Percentiles rank a stretch among this genome's conserved stretches.
phyloP scores from a whole-genome alignment of 352 stramenopile genomes.

The Paralagenidium karlingii region DNA sequence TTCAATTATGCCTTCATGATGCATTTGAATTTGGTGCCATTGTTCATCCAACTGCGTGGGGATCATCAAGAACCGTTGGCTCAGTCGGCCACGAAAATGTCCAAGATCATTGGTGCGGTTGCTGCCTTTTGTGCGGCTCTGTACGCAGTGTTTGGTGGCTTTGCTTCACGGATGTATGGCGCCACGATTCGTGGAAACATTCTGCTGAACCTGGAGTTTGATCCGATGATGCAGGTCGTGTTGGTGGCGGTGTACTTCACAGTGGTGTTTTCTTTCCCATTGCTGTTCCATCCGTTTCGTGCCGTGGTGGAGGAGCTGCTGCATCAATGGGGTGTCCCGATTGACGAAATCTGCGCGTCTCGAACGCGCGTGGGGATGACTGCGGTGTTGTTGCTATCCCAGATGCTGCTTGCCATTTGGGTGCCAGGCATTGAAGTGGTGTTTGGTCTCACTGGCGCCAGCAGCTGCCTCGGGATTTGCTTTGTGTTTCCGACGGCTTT shows the following conservation, averaged over 20 bases:
- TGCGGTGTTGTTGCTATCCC: conserved; percentile 34
- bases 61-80: conserved; percentile 37
- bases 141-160: conserved; percentile 42
- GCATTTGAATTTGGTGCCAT: conserved; percentile 65
- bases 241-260: conserved; percentile 58
- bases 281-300: conserved; percentile 62
- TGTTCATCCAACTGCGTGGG: conserved; percentile 56
- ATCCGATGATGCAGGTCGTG: conserved; percentile 50
- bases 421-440: conserved; percentile 56
- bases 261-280: conserved; percentile 55
- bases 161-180: conserved; percentile 39
- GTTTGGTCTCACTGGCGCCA: conserved; percentile 53
- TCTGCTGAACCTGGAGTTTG: conserved; percentile 66
- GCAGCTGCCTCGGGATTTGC: conserved; percentile 57
- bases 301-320: conserved; percentile 38
- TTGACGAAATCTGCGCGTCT: conserved; percentile 26
- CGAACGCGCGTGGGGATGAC: conserved; percentile 32
- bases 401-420: conserved; percentile 33
- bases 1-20: conserved; percentile 83
- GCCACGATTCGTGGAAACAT: conserved; percentile 46
- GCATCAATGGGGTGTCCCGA: neutral
- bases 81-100: conserved; percentile 34
- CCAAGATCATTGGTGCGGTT: conserved; percentile 28
- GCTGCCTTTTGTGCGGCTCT: conserved; percentile 42
- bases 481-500: conserved; percentile 59